Evolutionary conservation across 495 filamentous ascomycete species (phyloP).

Genomic region (Penicillium paradoxum): DNA sequence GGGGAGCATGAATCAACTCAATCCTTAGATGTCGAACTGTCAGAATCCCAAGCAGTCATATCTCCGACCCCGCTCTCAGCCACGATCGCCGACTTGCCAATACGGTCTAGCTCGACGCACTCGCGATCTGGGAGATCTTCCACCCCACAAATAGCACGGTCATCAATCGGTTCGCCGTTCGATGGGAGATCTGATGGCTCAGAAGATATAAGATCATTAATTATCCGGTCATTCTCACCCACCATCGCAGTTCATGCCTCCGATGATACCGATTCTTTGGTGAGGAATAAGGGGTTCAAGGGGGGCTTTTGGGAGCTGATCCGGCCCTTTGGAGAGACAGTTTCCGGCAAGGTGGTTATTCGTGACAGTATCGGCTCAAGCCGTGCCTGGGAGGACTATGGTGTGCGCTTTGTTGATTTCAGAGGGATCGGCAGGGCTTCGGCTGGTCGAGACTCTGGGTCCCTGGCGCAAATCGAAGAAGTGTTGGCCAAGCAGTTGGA

Average conservation of each 20-base stretch:
- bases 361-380: constrained; percentile 83
- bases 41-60: constrained; percentile 48
- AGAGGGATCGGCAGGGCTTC: constrained; percentile 21
- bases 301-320: constrained; percentile 79
- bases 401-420: constrained; percentile 70
- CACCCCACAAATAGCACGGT: constrained; percentile 51
- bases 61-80: constrained; percentile 41
- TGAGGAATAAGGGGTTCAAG: constrained; percentile 77
- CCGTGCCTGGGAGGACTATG: constrained; percentile 81
- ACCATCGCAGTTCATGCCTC: constrained; percentile 81
- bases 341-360: constrained; percentile 83
- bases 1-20: constrained; percentile 36
- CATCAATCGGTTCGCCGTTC: constrained; percentile 51
- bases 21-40: constrained; percentile 44
- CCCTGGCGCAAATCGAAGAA: constrained; percentile 55
- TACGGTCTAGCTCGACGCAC: constrained; percentile 45
- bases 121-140: constrained; percentile 58
- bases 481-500: constrained; percentile 48
- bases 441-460: constrained; percentile 16
- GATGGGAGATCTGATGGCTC: constrained; percentile 45
- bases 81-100: constrained; percentile 34
- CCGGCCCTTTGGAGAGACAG: constrained; percentile 83
- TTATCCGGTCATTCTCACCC: constrained; percentile 80
- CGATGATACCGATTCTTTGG: constrained; percentile 72
- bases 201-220: constrained; percentile 66